Percentiles rank a stretch among this genome's conserved stretches.
These are phyloP conservation scores for Penicillium parvum DNA, from an alignment of 495 filamentous ascomycete genomes.

Conservation along the genomic window DNA sequence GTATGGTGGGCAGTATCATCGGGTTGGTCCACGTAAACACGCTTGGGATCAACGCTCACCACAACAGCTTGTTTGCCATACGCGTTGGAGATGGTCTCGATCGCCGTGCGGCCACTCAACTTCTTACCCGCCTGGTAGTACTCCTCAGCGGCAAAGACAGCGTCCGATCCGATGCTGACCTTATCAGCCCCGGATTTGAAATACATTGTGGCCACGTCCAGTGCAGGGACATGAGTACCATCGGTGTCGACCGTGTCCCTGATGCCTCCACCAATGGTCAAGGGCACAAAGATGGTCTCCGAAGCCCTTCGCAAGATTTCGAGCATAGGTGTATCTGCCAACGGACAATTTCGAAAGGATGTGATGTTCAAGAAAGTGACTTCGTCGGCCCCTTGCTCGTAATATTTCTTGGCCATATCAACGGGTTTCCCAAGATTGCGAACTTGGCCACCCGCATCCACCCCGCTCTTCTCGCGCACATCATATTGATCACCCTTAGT, in stretches of 20 bases:
- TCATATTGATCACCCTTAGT: constrained; percentile 99
- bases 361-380: constrained; percentile 98
- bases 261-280: constrained; percentile 94
- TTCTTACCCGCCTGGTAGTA: constrained; percentile 66
- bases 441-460: constrained; percentile 62
- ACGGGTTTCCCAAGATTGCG: constrained; percentile 95
- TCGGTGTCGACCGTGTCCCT: constrained; percentile 84
- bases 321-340: constrained; percentile 91
- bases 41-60: constrained; percentile 88
- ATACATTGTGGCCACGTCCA: constrained; percentile 94
- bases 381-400: constrained; percentile 94
- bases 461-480: constrained; percentile 80
- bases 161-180: constrained; percentile 94
- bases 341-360: constrained; percentile 88
- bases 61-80: constrained; percentile 98
- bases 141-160: constrained; percentile 86
- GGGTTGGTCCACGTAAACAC: constrained; percentile 73
- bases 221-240: constrained; percentile 78
- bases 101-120: constrained; percentile 76
- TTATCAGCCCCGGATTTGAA: constrained; percentile 99
- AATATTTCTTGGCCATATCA: constrained; percentile 89
- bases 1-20: constrained; percentile 75
- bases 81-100: constrained; percentile 87
- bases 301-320: constrained; percentile 84
- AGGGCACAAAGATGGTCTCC: constrained; percentile 92